Evolutionary conservation across 345 rosid genomes (phyloP), one percentile per base, ranked within the genome.

Genomic region (Pelargonium nanum): DNA sequence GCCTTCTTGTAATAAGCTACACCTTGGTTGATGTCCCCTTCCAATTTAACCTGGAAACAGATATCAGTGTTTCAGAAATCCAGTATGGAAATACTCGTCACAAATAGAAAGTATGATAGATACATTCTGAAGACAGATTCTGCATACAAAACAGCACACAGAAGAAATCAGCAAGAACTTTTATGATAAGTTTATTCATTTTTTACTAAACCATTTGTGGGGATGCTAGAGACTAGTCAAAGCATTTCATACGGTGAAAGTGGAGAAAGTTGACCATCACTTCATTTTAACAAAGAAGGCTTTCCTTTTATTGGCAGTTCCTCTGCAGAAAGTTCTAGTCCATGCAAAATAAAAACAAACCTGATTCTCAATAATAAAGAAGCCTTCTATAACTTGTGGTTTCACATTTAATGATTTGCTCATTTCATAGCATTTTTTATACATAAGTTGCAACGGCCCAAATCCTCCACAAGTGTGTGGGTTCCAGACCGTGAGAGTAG

Each of bases 1-100:
- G 99, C 99, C 84, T 83, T 94, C 78, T 94, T 90, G 89, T 94
- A 94, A 78, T 83, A 88, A 48, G 87, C 84, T 69, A 94, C 87
- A 74, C 99, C 99, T 76, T 94, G 92, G 66, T 79, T 77, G 64
- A 94, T 89, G 73, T 94, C 95, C 24, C 99, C 99, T 72, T 94
- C 99, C 79, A 94, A 75, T 79, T 94, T 94, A 72, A 94, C 97
- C 99, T 94, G 81, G 55, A 79, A 32, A 62, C 53, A 63, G 48
- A 40, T 40, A 40, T 40, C 48, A 40, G 48, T 40, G 15, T 40
- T 9, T 40, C 48, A 40, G 48, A 40, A 40, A 12, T 40, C 48
- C 9, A 40, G 1, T 17, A 40, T 40, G 15, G 15, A 30, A 40
- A 40, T 40, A 40, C 48, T 40, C 15, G 15, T 40, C 10, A 8